phyloP scores from a whole-genome alignment of 306 rosid species.

The Carpinus fangiana region DNA sequence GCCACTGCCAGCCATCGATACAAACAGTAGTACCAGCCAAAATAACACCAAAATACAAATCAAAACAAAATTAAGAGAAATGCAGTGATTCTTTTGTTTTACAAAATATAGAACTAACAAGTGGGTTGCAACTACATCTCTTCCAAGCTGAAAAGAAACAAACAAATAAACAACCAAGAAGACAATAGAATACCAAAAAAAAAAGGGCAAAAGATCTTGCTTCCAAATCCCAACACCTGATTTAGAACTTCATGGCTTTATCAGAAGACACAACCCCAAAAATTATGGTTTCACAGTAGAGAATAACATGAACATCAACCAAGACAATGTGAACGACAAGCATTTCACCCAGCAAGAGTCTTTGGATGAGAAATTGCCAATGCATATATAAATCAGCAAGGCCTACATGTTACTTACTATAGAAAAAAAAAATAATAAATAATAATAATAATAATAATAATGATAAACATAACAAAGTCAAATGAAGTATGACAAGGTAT shows the following conservation, averaged over 20 bases:
- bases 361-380: constrained; percentile 1
- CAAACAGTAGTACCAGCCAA: background rate
- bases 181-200: background rate
- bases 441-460: background rate
- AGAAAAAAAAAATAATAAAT: background rate
- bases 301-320: background rate
- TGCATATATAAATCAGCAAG: background rate
- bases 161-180: background rate
- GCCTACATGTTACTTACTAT: background rate
- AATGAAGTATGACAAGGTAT: background rate
- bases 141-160: background rate
- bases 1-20: background rate
- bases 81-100: background rate
- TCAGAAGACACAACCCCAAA: background rate
- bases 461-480: background rate
- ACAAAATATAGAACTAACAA: background rate
- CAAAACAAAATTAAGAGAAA: background rate
- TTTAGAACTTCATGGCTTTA: constrained; percentile 1
- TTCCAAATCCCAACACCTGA: background rate
- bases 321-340: background rate
- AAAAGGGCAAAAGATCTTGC: background rate
- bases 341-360: background rate
- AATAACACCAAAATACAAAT: background rate
- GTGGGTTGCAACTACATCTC: background rate
- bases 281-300: background rate